These are phyloP conservation scores for Rhizodiscina lignyota DNA, from an alignment of 495 filamentous ascomycete species.

Conservation along the genomic window DNA sequence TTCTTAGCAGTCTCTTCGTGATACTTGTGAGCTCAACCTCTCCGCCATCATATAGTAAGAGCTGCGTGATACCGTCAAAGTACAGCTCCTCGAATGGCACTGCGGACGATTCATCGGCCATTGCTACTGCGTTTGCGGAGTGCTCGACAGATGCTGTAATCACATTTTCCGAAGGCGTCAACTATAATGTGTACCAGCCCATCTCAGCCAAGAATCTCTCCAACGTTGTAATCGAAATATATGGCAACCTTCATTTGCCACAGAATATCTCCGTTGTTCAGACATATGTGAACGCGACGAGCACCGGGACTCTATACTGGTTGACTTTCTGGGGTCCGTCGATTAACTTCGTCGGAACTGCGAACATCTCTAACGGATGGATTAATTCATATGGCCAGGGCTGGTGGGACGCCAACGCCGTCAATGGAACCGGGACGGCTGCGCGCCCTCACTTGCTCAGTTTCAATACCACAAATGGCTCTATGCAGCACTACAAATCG, in stretches of 20 bases:
- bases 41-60: slow-evolving; percentile 2
- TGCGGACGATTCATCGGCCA: slow-evolving; percentile 21
- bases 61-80: slow-evolving; percentile 3
- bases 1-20: no score
- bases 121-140: slow-evolving; percentile 15
- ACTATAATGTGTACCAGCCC: slow-evolving; percentile 26
- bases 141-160: slow-evolving; percentile 22
- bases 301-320: no score
- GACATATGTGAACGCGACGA: no score
- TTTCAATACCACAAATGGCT: slow-evolving; percentile 21
- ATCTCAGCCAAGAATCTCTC: slow-evolving; percentile 22
- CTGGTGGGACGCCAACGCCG: slow-evolving; percentile 29
- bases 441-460: slow-evolving; percentile 24
- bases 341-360: no score
- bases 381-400: slow-evolving; percentile 28
- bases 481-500: slow-evolving; percentile 24
- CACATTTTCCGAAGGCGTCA: slow-evolving; percentile 19
- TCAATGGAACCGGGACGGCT: slow-evolving; percentile 20
- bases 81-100: slow-evolving; percentile 16
- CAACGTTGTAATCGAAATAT: slow-evolving; percentile 28
- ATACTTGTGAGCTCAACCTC: no score
- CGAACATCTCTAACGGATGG: slow-evolving; percentile 24
- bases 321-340: no score
- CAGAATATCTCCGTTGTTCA: no score
- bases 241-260: no score